Percentiles rank a stretch among this genome's conserved stretches.
Evolutionary conservation across 176 grass and related monocot genomes (phyloP).

Genomic region (Dendrocalamus sinicus): DNA sequence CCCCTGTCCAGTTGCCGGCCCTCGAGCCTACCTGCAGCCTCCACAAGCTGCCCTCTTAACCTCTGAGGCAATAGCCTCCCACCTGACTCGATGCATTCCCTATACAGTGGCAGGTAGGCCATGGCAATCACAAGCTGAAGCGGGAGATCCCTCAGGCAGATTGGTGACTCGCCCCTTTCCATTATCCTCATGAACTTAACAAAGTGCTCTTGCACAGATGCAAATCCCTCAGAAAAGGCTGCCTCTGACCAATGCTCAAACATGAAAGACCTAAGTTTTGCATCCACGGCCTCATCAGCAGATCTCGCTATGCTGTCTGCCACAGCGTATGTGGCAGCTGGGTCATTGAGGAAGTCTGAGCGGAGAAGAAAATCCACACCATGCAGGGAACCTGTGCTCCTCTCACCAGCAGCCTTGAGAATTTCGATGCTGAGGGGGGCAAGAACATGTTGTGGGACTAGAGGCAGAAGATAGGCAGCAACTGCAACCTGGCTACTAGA

Average conservation of each 20-base stretch:
- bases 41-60: conserved; percentile 90
- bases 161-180: conserved; percentile 62
- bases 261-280: conserved; percentile 75
- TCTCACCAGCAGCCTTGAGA: conserved; percentile 94
- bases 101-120: conserved; percentile 87
- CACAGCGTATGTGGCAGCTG: conserved; percentile 82
- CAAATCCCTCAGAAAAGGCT: conserved; percentile 64
- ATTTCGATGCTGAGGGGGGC: conserved; percentile 86
- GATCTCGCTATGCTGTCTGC: conserved; percentile 80
- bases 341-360: conserved; percentile 77
- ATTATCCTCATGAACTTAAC: conserved; percentile 88
- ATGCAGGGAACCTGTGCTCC: conserved; percentile 72
- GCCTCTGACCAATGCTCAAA: conserved; percentile 81
- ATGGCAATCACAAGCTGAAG: conserved; percentile 78
- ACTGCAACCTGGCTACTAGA: conserved; percentile 70
- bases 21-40: conserved; percentile 74
- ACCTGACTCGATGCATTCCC: conserved; percentile 66
- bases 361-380: conserved; percentile 91
- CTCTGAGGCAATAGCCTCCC: conserved; percentile 79
- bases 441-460: conserved; percentile 83
- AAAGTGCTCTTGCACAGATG: conserved; percentile 65
- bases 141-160: conserved; percentile 71
- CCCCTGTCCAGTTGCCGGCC: conserved; percentile 58
- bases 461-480: conserved; percentile 82
- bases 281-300: conserved; percentile 64